Conservation (phyloP, 176 grass and related monocot genomes). For the Stipa capillata region DNA sequence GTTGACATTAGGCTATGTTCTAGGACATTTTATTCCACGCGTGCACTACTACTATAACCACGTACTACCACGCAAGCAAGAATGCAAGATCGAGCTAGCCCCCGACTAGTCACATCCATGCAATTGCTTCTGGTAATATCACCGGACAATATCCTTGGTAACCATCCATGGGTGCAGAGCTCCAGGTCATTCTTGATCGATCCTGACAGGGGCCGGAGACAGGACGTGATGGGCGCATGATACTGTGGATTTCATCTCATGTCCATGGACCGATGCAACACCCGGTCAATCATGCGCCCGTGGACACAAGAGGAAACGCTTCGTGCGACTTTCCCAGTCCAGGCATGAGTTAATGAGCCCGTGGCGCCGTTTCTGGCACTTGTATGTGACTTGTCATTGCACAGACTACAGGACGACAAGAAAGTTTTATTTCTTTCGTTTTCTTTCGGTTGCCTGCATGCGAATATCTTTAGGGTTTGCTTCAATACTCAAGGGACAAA, state of each 20-base stretch:
- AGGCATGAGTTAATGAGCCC: not conserved
- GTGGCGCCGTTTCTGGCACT: not conserved
- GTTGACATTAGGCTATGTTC: no score
- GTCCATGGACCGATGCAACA: not conserved
- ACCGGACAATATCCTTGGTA: no score
- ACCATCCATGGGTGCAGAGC: no score
- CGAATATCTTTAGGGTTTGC: no score
- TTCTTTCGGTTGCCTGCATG: not conserved
- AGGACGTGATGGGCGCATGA: constrained; percentile 11
- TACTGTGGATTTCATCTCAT: not conserved
- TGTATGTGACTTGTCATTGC: not conserved
- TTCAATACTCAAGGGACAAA: no score
- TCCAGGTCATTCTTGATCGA: not conserved
- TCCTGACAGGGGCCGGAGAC: not conserved
- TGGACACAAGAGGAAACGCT: not conserved
- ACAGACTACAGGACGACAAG: not conserved
- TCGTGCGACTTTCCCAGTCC: not conserved
- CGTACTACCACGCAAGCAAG: no score
- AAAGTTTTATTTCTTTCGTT: not conserved
- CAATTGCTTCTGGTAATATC: no score
- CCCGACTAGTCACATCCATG: no score
- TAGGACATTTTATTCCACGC: no score
- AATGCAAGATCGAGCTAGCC: no score
- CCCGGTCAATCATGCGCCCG: not conserved
- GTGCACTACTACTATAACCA: no score